Percentiles rank a stretch among this genome's conserved stretches.
Conservation (phyloP, 495 filamentous ascomycete genomes). For the Penicillium coprophilum region DNA sequence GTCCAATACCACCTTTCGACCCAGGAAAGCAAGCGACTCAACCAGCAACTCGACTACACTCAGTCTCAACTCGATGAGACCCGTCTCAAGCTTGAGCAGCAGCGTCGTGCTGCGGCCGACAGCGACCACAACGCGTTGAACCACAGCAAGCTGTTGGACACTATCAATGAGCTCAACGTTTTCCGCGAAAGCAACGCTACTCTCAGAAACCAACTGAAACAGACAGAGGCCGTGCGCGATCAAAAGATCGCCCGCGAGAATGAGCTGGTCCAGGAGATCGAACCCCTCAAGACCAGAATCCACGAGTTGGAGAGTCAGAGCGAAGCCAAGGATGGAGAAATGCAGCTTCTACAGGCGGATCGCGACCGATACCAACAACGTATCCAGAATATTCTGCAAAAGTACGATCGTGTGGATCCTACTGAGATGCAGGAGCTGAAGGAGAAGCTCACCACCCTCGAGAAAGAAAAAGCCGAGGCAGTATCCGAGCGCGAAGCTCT, state of each 20-base stretch:
- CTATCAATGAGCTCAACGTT: slow-evolving; percentile 89
- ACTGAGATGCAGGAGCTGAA: slow-evolving; percentile 86
- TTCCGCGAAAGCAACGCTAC: slow-evolving; percentile 92
- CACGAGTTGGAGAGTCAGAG: slow-evolving; percentile 76
- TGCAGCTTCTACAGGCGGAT: slow-evolving; percentile 80
- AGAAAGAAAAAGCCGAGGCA: slow-evolving; percentile 69
- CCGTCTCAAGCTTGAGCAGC: slow-evolving; percentile 81
- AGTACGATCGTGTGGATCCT: slow-evolving; percentile 93
- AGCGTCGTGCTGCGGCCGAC: slow-evolving; percentile 74
- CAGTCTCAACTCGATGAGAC: slow-evolving; percentile 84
- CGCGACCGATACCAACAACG: slow-evolving; percentile 90
- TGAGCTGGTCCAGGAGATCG: slow-evolving; percentile 69
- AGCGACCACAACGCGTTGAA: slow-evolving; percentile 65
- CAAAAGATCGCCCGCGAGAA: slow-evolving; percentile 73
- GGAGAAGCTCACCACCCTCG: slow-evolving; percentile 59
- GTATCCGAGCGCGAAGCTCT: slow-evolving; percentile 58
- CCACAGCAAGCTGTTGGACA: slow-evolving; percentile 88
- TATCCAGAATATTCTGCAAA: slow-evolving; percentile 89
- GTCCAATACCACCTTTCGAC: slow-evolving; percentile 86
- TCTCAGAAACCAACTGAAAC: slow-evolving; percentile 78
- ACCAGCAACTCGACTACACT: slow-evolving; percentile 85
- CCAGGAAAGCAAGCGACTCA: slow-evolving; percentile 80
- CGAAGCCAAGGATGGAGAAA: slow-evolving; percentile 78
- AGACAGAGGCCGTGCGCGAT: slow-evolving; percentile 68
- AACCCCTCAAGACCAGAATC: slow-evolving; percentile 77